Percentiles rank a stretch among this genome's conserved stretches.
Conservation (phyloP, 345 rosid species). For the Eucalyptus leucophloia region DNA sequence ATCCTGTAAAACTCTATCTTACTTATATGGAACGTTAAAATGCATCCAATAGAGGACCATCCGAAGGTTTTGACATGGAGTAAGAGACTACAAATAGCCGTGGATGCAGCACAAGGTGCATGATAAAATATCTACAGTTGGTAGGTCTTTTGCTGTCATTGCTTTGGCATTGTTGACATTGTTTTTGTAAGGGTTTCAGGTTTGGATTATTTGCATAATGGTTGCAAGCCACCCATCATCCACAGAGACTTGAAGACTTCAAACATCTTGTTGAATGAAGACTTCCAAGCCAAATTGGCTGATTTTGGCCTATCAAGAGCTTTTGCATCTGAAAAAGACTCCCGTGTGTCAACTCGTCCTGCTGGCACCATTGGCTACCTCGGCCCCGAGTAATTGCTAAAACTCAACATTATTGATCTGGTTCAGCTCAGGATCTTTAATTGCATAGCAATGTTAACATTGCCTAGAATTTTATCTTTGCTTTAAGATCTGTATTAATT, state of each 20-base stretch:
- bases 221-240: constrained; percentile 50
- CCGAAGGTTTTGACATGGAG: not conserved
- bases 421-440: not conserved
- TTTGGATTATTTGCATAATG: constrained; percentile 33
- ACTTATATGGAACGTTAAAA: not conserved
- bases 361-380: constrained; percentile 44
- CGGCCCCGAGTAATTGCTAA: constrained; percentile 40
- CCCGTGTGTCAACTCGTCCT: constrained; percentile 10
- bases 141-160: not conserved
- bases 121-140: not conserved
- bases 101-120: constrained; percentile 28
- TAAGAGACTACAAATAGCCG: constrained; percentile 21
- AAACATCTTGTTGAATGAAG: constrained; percentile 18
- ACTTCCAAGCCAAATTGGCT: constrained; percentile 30
- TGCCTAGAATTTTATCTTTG: not conserved
- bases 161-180: not conserved
- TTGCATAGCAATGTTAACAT: not conserved
- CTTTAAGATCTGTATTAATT: not conserved
- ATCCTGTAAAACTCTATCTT: not conserved
- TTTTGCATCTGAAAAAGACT: constrained; percentile 15
- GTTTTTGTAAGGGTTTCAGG: not conserved
- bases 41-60: not conserved
- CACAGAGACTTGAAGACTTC: constrained; percentile 26
- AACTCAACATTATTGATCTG: not conserved
- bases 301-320: constrained; percentile 52